Conservation (phyloP, 345 rosid species). For the Pistacia atlantica region DNA sequence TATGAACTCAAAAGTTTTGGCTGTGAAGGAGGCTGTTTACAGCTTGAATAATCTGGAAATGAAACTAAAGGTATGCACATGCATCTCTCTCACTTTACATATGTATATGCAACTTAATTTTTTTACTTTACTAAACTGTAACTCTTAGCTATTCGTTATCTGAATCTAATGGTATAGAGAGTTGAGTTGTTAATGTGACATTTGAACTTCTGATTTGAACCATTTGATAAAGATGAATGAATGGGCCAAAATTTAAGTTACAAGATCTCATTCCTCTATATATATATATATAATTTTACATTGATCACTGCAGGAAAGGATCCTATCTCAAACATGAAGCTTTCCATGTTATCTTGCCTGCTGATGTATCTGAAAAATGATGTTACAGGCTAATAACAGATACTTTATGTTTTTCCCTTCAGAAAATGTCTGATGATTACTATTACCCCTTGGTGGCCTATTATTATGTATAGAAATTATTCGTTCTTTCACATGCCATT, state of each 20-base stretch:
- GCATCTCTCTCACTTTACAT: background rate
- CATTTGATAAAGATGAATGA: no score
- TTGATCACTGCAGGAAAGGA: no score
- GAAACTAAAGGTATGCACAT: slow-evolving; percentile 63
- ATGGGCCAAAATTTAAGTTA: no score
- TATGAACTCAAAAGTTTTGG: slow-evolving; percentile 38
- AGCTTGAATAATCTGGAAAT: slow-evolving; percentile 72
- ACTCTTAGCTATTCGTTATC: no score
- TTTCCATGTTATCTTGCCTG: background rate
- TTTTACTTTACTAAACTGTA: no score
- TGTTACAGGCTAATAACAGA: background rate
- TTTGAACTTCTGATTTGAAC: no score
- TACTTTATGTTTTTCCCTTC: background rate
- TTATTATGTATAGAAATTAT: background rate
- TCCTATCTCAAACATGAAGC: no score
- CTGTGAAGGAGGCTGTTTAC: slow-evolving; percentile 56
- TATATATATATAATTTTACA: no score
- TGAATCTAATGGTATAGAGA: no score
- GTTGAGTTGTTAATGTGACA: no score
- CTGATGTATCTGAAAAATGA: background rate
- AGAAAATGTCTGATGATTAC: background rate
- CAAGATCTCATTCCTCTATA: no score
- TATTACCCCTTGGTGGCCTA: background rate
- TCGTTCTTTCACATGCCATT: slow-evolving; percentile 7
- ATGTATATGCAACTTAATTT: no score